These are phyloP conservation scores for Acanthamoeba triangularis DNA, from an alignment of 208 protist genomes.

Conservation along the genomic window DNA sequence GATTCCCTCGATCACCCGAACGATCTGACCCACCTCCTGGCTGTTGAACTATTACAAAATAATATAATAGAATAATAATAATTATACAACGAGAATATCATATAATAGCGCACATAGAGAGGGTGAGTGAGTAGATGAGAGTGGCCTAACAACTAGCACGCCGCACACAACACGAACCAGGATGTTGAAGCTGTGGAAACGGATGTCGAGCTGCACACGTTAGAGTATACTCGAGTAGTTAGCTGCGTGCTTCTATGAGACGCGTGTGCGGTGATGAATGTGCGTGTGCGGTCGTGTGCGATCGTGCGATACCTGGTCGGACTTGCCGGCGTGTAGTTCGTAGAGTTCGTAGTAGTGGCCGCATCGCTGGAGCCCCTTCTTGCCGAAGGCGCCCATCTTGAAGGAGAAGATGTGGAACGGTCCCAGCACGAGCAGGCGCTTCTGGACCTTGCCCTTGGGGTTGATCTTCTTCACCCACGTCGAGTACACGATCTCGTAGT, in stretches of 20 bases:
- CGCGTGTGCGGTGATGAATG: no score
- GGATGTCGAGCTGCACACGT: background rate
- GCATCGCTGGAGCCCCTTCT: conserved; percentile 31
- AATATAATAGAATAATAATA: no score
- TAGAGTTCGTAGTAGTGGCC: conserved; percentile 36
- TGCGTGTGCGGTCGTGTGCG: no score
- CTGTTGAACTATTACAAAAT: conserved; percentile 10
- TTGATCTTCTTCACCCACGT: conserved; percentile 52
- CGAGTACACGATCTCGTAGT: conserved; percentile 49
- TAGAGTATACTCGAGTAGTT: background rate
- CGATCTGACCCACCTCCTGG: background rate
- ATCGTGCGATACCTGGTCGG: background rate
- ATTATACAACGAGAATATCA: no score
- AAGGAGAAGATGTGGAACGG: conserved; percentile 55
- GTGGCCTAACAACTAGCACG: no score
- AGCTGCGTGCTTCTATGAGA: background rate
- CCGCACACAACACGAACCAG: background rate
- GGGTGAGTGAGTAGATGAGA: background rate
- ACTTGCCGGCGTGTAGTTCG: background rate
- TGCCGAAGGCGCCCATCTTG: conserved; percentile 38
- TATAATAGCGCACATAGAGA: background rate
- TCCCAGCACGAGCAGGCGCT: background rate
- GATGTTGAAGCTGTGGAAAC: conserved; percentile 30
- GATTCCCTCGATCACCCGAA: background rate
- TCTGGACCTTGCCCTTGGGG: conserved; percentile 52